Evolutionary conservation across 345 rosid species (phyloP), one percentile per base, ranked within the genome.

Genomic region (Hibiscus trionum): DNA sequence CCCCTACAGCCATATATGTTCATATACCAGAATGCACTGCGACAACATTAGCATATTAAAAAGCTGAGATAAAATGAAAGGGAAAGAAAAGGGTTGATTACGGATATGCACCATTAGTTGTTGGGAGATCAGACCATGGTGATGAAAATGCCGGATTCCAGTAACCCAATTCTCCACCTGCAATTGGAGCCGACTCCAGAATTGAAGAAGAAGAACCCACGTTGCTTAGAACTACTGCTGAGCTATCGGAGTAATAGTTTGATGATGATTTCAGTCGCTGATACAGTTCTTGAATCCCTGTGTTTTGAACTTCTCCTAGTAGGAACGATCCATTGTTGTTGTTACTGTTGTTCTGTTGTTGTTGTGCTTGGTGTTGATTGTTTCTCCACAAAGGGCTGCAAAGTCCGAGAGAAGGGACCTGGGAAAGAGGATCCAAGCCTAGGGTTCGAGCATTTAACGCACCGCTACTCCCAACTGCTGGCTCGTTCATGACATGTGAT

Each of bases 51-150:
- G 53, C 65, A 68, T 57, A 58, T 53, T 59, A 52, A 46, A 74
- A 64, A 57, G 7, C 21, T 46, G 70, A 66, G 70, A 66, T 46
- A 24, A 26, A 66, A 47, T 27, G 53, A 71, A 69, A 24, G 46
- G 39, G 61, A 16, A 66, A 56, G 44, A 39, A 44, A 50, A 1
- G 5, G 21, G 26, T 37, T 60, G 77, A 29, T 72, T 57, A 84
- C 73, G 83, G 89, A 74, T 82, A 86, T 76, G 93, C 84, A 85
- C 88, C 91, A 70, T 87, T 87, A 47, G 84, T 74, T 61, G 90
- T 80, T 37, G 86, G 85, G 74, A 89, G 91, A 82, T 87, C 90
- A 16, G 87, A 81, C 93, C 90, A 83, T 15, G 86, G 83, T 7
- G 64, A 58, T 19, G 76, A 35, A 68, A 86, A 75, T 12, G 77